phyloP scores from a whole-genome alignment of 208 protist species.

The Trypanosoma congolense region DNA sequence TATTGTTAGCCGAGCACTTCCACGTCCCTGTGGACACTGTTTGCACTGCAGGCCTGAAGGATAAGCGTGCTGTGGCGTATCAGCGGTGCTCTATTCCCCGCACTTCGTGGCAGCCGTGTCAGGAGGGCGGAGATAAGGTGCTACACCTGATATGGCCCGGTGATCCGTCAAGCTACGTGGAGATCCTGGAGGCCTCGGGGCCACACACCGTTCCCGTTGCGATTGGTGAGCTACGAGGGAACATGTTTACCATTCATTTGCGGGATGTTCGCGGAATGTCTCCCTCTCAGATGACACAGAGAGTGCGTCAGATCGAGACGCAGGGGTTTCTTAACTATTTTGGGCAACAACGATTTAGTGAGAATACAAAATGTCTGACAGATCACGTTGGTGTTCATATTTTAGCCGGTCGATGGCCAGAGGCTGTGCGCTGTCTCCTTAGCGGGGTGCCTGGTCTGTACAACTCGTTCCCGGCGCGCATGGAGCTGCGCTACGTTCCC shows the following conservation, averaged over 20 bases:
- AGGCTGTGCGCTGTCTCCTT: slow-evolving; percentile 34
- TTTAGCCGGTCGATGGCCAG: slow-evolving; percentile 47
- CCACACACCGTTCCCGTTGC: slow-evolving; percentile 14
- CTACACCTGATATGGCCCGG: slow-evolving; percentile 8
- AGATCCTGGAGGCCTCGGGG: slow-evolving; percentile 11
- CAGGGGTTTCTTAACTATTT: slow-evolving; percentile 94
- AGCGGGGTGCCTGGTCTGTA: slow-evolving; percentile 26
- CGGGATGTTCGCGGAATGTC: slow-evolving; percentile 24
- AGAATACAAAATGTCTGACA: slow-evolving; percentile 25
- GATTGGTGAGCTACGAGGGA: slow-evolving; percentile 41
- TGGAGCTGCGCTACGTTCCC: slow-evolving; percentile 56
- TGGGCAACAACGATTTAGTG: slow-evolving; percentile 93
- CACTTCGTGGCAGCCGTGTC: slow-evolving; percentile 1
- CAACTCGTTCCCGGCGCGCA: slow-evolving; percentile 52
- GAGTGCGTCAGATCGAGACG: slow-evolving; percentile 25
- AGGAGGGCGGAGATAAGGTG: neutral
- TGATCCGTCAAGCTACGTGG: slow-evolving; percentile 15
- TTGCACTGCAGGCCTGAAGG: slow-evolving; percentile 90
- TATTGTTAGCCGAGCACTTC: slow-evolving; percentile 48
- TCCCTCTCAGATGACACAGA: slow-evolving; percentile 18
- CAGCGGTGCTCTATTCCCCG: slow-evolving; percentile 73
- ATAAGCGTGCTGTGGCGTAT: slow-evolving; percentile 84
- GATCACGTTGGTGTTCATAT: slow-evolving; percentile 79
- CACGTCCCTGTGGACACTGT: slow-evolving; percentile 36
- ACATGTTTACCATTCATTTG: slow-evolving; percentile 24